phyloP scores from a whole-genome alignment of 768 basidiomycete genomes.

The Serendipita sp. region DNA sequence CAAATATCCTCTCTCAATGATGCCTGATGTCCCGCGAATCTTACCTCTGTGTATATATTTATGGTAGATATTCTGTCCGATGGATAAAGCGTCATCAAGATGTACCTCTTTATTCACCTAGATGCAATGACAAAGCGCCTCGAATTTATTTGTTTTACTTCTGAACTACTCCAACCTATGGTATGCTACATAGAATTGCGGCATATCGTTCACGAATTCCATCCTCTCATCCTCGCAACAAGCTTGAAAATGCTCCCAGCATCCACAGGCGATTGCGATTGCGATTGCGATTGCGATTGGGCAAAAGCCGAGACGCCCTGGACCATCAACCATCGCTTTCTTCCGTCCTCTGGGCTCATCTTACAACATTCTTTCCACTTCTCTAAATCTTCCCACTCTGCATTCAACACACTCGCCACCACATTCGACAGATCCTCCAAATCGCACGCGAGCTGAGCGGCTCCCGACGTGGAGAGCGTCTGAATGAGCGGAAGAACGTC shows the following conservation, averaged over 20 bases:
- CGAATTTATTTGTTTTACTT: no score
- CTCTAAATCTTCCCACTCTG: conserved; percentile 66
- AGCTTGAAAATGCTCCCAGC: conserved; percentile 7
- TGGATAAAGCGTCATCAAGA: no score
- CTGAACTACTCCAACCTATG: no score
- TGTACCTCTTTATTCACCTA: no score
- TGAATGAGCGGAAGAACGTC: conserved; percentile 57
- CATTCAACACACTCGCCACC: conserved; percentile 64
- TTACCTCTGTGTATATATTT: no score
- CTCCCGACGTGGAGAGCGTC: conserved; percentile 44
- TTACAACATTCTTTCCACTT: conserved; percentile 61
- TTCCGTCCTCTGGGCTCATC: conserved; percentile 33
- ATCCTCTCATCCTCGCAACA: conserved; percentile 13
- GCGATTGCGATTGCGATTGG: neutral
- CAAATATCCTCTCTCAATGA: no score
- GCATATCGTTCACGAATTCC: neutral
- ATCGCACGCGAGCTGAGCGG: conserved; percentile 74
- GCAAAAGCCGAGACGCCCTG: conserved; percentile 4
- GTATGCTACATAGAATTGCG: no score
- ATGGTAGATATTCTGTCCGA: no score
- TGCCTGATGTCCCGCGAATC: no score
- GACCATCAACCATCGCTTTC: conserved; percentile 5
- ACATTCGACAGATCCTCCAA: conserved; percentile 84
- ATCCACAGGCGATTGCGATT: conserved; percentile 2
- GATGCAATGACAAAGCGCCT: no score